These are phyloP conservation scores for Flaveria sonorensis DNA, from an alignment of 129 eudicot species.

Conservation along the genomic window DNA sequence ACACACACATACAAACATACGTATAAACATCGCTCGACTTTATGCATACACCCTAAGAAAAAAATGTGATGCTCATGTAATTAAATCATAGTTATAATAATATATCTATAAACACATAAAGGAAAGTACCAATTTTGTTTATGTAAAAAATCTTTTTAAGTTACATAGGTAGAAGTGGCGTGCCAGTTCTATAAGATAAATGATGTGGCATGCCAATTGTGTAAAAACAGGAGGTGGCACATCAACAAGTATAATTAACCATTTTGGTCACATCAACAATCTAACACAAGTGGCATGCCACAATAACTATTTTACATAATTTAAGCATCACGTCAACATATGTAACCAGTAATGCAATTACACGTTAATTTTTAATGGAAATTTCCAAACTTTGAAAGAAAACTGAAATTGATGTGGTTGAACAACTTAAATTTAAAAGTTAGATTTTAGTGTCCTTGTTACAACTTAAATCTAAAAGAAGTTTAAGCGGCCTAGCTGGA, in stretches of 20 bases:
- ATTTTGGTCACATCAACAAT: not conserved
- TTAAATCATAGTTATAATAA: not conserved
- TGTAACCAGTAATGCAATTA: not conserved
- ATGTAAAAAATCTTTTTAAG: not conserved
- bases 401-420: not conserved
- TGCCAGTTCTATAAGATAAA: not conserved
- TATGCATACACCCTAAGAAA: not conserved
- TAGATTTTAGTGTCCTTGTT: too few relatives aligned
- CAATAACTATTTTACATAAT: not conserved
- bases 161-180: not conserved
- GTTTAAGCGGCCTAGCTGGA: not conserved
- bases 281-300: not conserved
- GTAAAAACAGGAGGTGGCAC: not conserved
- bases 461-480: not conserved
- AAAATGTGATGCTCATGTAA: not conserved
- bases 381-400: not conserved
- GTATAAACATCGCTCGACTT: not conserved
- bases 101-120: not conserved
- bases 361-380: not conserved
- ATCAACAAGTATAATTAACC: not conserved
- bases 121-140: not conserved
- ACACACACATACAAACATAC: not conserved
- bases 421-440: not conserved
- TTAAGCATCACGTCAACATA: not conserved
- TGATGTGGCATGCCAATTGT: not conserved